Evolutionary conservation across 208 protist species (phyloP).

Genomic region (Trypanosoma melophagium): DNA sequence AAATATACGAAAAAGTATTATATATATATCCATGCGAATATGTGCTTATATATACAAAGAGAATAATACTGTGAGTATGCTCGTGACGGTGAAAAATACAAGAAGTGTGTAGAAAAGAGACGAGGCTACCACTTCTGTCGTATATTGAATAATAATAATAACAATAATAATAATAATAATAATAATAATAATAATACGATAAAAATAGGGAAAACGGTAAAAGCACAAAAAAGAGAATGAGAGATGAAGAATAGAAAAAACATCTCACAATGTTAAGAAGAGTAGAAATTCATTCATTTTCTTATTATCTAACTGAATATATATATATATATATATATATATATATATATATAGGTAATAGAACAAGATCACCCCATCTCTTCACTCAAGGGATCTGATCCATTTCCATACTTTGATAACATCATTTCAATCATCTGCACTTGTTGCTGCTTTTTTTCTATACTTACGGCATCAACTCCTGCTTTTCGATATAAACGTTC

Average conservation of each 20-base stretch:
- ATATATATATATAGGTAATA: not conserved
- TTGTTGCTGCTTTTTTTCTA: constrained; percentile 38
- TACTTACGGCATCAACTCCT: constrained; percentile 29
- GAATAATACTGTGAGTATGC: too few relatives aligned
- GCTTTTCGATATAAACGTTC: constrained; percentile 40
- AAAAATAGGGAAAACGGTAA: not conserved
- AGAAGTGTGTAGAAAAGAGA: too few relatives aligned
- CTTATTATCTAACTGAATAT: not conserved
- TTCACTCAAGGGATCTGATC: not conserved
- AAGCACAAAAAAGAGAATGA: constrained; percentile 13
- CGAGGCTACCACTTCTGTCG: too few relatives aligned
- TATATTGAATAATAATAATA: too few relatives aligned
- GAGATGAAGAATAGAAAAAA: constrained; percentile 8
- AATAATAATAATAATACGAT: not conserved
- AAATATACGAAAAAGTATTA: too few relatives aligned
- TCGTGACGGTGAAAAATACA: too few relatives aligned
- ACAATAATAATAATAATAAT: not conserved
- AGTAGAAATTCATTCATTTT: not conserved
- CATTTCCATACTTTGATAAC: constrained; percentile 30
- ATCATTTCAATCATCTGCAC: constrained; percentile 34
- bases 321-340: constrained; percentile 19
- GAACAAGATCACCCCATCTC: too few relatives aligned
- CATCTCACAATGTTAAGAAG: too few relatives aligned
- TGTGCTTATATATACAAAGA: too few relatives aligned
- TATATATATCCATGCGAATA: too few relatives aligned